Percentiles rank a stretch among this genome's conserved stretches.
phyloP scores from a whole-genome alignment of 2,329 filamentous ascomycete species.

The Neodidymelliopsis sp. region DNA sequence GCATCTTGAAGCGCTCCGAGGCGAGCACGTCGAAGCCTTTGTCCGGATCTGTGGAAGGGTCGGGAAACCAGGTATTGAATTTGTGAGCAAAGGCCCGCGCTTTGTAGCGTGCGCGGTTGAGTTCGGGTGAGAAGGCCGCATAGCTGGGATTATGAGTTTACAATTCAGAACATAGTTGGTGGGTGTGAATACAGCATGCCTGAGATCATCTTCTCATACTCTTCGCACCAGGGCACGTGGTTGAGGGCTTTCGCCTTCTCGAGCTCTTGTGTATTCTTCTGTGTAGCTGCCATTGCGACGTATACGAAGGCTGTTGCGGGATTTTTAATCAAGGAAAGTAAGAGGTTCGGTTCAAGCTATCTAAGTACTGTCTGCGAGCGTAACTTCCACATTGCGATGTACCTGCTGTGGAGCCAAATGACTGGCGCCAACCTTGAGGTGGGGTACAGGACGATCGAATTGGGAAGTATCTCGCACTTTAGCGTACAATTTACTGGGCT shows the following conservation, averaged over 20 bases:
- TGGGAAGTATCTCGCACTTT: slow-evolving; percentile 36
- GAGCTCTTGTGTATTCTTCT: slow-evolving; percentile 55
- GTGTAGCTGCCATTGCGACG: slow-evolving; percentile 46
- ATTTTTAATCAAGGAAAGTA: background rate
- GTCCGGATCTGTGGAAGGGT: slow-evolving; percentile 21
- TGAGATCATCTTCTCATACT: slow-evolving; percentile 71
- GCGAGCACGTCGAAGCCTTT: slow-evolving; percentile 36
- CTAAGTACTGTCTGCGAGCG: background rate
- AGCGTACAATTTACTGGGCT: slow-evolving; percentile 12
- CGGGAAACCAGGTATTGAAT: slow-evolving; percentile 61
- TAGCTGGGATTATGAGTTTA: slow-evolving; percentile 52
- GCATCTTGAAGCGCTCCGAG: slow-evolving; percentile 32
- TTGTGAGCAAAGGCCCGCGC: slow-evolving; percentile 64
- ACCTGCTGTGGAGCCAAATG: background rate
- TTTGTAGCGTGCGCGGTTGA: slow-evolving; percentile 60
- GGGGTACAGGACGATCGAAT: slow-evolving; percentile 20
- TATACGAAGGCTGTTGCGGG: background rate
- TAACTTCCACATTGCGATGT: slow-evolving; percentile 3
- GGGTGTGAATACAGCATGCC: slow-evolving; percentile 62
- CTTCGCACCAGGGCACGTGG: slow-evolving; percentile 64
- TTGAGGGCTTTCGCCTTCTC: slow-evolving; percentile 57
- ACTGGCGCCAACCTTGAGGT: slow-evolving; percentile 7
- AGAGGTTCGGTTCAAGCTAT: background rate
- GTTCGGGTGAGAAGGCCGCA: slow-evolving; percentile 57
- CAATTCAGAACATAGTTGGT: background rate